Evolutionary conservation across 2,329 filamentous ascomycete genomes (phyloP).

Genomic region (Calonectria multiphialidica): DNA sequence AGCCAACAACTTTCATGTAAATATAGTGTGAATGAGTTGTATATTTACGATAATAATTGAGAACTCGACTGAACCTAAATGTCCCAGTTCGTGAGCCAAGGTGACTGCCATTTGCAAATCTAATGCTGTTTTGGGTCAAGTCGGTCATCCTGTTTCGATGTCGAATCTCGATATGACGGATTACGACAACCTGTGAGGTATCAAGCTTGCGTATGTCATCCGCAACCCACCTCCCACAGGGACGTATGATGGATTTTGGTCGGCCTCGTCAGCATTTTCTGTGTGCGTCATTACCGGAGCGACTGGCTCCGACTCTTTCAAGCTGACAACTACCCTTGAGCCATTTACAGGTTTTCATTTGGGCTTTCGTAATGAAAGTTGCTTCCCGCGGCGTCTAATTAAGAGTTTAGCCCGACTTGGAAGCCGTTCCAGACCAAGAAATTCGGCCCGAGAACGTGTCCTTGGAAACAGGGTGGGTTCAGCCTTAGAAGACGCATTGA

Average conservation of each 20-base stretch:
- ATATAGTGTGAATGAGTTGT: slow-evolving; percentile 12
- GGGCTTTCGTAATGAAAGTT: neutral
- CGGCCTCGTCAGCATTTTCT: neutral
- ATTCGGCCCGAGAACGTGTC: neutral
- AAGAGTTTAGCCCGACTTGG: no score
- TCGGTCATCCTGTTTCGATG: neutral
- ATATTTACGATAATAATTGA: neutral
- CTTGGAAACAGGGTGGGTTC: neutral
- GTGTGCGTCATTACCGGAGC: neutral
- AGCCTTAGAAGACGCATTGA: no score
- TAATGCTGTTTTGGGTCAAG: neutral
- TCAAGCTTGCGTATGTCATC: neutral
- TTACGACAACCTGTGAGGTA: neutral
- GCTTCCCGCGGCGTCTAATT: no score
- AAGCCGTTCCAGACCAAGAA: neutral
- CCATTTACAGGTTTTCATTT: neutral
- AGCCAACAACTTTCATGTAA: neutral
- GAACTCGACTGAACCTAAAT: neutral
- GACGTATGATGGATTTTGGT: neutral
- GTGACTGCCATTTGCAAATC: no score
- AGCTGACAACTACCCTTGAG: neutral
- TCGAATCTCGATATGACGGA: neutral
- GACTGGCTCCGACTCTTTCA: neutral
- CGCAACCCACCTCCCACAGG: no score
- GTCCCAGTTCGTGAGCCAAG: neutral